Conservation (phyloP, 345 rosid genomes). For the Hypericum perforatum region DNA sequence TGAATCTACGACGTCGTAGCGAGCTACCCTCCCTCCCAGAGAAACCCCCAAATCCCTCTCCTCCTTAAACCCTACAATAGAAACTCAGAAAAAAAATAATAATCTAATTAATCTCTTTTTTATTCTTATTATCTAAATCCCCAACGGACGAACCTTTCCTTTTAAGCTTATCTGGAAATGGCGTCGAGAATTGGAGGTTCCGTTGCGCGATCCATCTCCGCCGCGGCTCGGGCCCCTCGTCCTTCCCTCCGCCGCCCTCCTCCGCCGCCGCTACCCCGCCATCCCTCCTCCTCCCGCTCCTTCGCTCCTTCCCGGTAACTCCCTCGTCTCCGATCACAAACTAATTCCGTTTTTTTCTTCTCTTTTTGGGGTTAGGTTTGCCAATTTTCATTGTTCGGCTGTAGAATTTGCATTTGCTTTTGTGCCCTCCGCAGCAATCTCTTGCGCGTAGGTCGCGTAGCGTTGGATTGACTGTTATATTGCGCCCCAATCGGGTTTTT, state of each 20-base stretch:
- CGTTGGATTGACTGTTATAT: too few relatives aligned
- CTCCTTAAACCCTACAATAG: not conserved
- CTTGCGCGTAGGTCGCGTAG: too few relatives aligned
- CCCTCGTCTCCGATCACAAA: too few relatives aligned
- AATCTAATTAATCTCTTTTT: not conserved
- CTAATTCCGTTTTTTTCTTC: too few relatives aligned
- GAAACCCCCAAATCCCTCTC: too few relatives aligned
- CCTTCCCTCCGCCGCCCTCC: conserved; percentile 35
- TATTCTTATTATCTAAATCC: not conserved
- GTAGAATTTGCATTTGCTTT: too few relatives aligned
- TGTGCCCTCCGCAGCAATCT: too few relatives aligned
- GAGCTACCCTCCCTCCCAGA: too few relatives aligned
- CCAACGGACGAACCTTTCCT: not conserved
- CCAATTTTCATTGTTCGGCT: too few relatives aligned
- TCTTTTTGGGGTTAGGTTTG: too few relatives aligned
- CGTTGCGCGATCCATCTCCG: conserved; percentile 35
- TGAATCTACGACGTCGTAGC: too few relatives aligned
- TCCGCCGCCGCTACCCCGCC: conserved; percentile 57
- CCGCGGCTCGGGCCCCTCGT: conserved; percentile 58
- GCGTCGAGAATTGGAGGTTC: conserved; percentile 44
- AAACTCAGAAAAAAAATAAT: conserved; percentile 17
- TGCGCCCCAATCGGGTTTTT: too few relatives aligned
- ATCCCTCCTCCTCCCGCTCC: conserved; percentile 39
- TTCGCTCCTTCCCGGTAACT: conserved; percentile 55
- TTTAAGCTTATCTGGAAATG: conserved; percentile 15